Evolutionary conservation across 2,329 filamentous ascomycete genomes (phyloP).

Genomic region (Didymosphaeria variabile): DNA sequence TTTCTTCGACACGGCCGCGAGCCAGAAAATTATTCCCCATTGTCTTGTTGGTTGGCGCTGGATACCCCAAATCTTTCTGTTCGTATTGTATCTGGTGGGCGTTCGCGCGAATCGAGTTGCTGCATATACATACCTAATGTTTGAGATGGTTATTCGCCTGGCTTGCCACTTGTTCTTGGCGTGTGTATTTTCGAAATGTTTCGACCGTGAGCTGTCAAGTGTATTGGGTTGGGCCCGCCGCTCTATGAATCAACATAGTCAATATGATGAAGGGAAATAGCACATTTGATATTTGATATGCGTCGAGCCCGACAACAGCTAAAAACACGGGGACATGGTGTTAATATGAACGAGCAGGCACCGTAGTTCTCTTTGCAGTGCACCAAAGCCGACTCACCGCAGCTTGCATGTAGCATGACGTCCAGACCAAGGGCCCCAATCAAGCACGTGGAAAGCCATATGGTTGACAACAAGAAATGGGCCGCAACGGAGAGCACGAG

Average conservation of each 20-base stretch:
- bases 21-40: not conserved
- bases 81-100: not conserved
- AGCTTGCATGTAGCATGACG: too few species aligned
- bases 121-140: constrained; percentile 11
- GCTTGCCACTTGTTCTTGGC: not conserved
- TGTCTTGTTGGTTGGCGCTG: constrained; percentile 25
- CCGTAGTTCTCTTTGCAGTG: too few species aligned
- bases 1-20: not conserved
- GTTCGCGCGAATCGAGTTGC: not conserved
- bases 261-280: too few species aligned
- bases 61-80: constrained; percentile 31
- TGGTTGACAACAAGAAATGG: not conserved
- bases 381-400: too few species aligned
- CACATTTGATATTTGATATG: too few species aligned
- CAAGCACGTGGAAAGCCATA: too few species aligned
- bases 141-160: not conserved
- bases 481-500: not conserved
- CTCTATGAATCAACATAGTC: too few species aligned
- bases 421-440: too few species aligned
- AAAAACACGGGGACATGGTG: not conserved
- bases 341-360: too few species aligned
- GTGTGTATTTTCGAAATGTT: not conserved
- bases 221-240: too few species aligned
- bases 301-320: not conserved
- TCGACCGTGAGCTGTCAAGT: not conserved